Conservation (phyloP, 345 rosid genomes). For the Iberis pinnata region DNA sequence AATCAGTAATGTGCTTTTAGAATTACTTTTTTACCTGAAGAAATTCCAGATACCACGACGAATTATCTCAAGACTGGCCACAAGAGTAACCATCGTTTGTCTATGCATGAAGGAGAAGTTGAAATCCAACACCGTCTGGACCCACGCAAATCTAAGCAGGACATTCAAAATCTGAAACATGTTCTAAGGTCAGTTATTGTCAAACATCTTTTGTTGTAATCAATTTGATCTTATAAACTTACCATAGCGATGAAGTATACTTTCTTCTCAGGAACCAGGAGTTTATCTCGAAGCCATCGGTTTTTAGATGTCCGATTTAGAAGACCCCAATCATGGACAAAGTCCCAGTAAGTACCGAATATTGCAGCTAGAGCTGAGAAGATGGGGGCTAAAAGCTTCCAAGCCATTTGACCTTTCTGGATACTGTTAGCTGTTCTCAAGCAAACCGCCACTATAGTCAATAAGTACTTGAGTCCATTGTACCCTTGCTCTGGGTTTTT, state of each 20-base stretch:
- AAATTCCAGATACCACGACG: constrained; percentile 76
- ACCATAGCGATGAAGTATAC: constrained; percentile 56
- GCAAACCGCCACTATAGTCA: constrained; percentile 53
- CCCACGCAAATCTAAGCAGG: constrained; percentile 62
- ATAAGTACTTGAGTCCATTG: constrained; percentile 52
- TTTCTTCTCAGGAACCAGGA: constrained; percentile 43
- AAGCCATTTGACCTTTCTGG: constrained; percentile 14
- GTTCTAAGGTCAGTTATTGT: constrained; percentile 15
- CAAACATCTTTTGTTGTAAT: background rate
- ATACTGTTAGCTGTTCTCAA: constrained; percentile 46
- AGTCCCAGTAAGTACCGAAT: constrained; percentile 54
- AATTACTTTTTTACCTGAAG: constrained; percentile 47
- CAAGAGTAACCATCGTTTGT: constrained; percentile 37
- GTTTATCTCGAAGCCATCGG: constrained; percentile 64
- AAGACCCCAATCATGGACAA: constrained; percentile 67
- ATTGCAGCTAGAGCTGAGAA: constrained; percentile 44
- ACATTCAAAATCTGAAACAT: constrained; percentile 42
- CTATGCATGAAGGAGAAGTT: constrained; percentile 30
- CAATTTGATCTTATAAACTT: constrained; percentile 15
- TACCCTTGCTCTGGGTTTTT: constrained; percentile 46
- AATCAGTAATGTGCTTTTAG: background rate
- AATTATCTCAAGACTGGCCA: constrained; percentile 65
- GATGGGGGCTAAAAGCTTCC: constrained; percentile 37
- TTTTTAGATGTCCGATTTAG: constrained; percentile 47
- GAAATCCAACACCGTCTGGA: constrained; percentile 50